Conservation (phyloP, 139 green algal species). For the Edaphochlamys debaryana region DNA sequence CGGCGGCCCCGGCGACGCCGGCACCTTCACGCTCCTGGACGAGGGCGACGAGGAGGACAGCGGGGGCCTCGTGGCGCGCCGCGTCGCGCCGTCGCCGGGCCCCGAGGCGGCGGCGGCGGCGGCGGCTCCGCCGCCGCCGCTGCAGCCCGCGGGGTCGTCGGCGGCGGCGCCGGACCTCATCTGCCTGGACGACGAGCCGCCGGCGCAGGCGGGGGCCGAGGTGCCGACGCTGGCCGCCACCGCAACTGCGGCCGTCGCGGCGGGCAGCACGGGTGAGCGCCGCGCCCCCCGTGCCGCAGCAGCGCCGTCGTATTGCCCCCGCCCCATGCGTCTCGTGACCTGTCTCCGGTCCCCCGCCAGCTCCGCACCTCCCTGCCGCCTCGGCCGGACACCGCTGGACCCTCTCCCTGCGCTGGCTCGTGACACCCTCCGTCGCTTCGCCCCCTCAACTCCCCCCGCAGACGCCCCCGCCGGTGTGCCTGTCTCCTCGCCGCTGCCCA, state of each 20-base stretch:
- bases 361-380: no score
- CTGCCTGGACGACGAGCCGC: constrained; percentile 20
- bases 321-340: no score
- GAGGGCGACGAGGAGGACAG: constrained; percentile 25
- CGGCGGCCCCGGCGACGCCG: neutral
- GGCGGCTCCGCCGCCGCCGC: neutral
- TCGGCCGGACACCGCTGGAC: no score
- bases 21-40: constrained; percentile 26
- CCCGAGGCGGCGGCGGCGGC: neutral
- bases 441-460: neutral
- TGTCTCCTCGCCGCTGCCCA: neutral
- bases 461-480: neutral
- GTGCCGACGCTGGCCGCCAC: no score
- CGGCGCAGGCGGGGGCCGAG: neutral
- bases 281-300: no score
- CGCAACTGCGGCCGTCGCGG: neutral
- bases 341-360: no score
- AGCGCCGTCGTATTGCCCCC: no score
- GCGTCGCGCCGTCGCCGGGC: neutral
- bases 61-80: constrained; percentile 1
- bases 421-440: no score
- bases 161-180: constrained; percentile 13
- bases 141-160: neutral
- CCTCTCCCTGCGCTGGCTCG: neutral
- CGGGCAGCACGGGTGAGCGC: no score